These are phyloP conservation scores for Achlya hypogyna DNA, from an alignment of 352 stramenopile species.

Conservation along the genomic window DNA sequence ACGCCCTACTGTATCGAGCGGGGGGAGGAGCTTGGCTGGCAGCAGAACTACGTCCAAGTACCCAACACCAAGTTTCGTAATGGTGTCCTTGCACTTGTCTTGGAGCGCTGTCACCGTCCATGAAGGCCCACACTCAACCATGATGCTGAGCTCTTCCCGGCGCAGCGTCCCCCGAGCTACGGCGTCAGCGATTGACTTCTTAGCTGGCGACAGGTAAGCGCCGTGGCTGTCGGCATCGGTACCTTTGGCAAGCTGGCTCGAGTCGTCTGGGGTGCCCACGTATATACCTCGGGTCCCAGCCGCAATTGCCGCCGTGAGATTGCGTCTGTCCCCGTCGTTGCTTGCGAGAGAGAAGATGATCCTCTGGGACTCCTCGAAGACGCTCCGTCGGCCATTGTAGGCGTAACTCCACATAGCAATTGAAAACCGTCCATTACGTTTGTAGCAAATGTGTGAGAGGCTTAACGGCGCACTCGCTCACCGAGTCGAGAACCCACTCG, in stretches of 20 bases:
- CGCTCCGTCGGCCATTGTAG: background rate
- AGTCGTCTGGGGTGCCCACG: background rate
- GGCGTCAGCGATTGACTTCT: background rate
- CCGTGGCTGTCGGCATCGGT: background rate
- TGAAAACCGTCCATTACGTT: background rate
- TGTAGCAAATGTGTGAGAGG: background rate
- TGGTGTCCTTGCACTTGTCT: background rate
- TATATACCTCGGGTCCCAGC: background rate
- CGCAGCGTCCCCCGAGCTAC: background rate
- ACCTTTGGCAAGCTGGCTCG: constrained; percentile 9
- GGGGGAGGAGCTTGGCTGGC: background rate
- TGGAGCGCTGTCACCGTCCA: background rate
- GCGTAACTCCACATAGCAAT: constrained; percentile 8
- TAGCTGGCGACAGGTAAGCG: background rate
- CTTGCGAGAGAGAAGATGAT: constrained; percentile 9
- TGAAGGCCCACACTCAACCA: background rate
- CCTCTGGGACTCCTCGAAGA: background rate
- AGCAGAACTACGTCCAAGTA: background rate
- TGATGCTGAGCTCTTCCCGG: background rate
- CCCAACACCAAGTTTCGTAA: background rate
- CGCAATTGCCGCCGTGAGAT: background rate
- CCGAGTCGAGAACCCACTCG: constrained; percentile 81
- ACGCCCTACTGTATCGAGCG: background rate
- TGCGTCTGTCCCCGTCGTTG: constrained; percentile 2
- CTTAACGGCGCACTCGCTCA: constrained; percentile 39